Evolutionary conservation across 2,329 filamentous ascomycete species (phyloP).

Genomic region (Didymella lethalis): DNA sequence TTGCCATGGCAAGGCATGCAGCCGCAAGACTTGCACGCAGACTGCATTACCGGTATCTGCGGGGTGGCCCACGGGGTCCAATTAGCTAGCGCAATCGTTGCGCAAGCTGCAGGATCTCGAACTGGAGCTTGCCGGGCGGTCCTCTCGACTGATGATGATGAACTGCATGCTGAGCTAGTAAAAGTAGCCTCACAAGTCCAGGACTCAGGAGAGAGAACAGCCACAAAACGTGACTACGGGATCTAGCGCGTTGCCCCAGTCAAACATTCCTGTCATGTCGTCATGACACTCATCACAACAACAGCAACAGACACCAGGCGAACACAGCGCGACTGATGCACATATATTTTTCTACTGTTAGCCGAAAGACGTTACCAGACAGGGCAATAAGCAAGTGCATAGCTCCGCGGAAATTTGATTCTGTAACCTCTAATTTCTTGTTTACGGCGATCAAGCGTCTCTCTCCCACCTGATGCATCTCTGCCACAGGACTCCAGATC

Average conservation of each 20-base stretch:
- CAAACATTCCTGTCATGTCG: constrained; percentile 9
- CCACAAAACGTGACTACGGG: constrained; percentile 6
- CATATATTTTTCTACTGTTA: not conserved
- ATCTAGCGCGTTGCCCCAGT: not conserved
- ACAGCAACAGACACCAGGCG: not conserved
- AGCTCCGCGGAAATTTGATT: constrained; percentile 7
- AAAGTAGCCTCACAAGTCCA: not conserved
- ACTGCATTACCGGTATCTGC: constrained; percentile 20
- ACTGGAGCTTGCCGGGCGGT: not conserved
- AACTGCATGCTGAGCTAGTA: not conserved
- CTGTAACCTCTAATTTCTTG: constrained; percentile 1
- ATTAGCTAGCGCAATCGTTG: constrained; percentile 16
- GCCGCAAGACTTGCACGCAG: constrained; percentile 21
- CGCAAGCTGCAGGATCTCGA: constrained; percentile 17
- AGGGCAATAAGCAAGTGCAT: not conserved
- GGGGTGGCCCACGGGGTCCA: constrained; percentile 27
- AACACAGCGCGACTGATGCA: not conserved
- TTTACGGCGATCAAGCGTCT: constrained; percentile 1
- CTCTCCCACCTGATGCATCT: not conserved
- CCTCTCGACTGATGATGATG: constrained; percentile 2
- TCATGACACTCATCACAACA: not conserved
- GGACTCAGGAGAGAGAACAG: not conserved
- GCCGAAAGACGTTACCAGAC: not conserved
- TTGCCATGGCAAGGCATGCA: constrained; percentile 27
- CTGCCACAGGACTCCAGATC: constrained; percentile 2